Conservation (phyloP, 2,329 filamentous ascomycete species). For the Cadophora sp. region DNA sequence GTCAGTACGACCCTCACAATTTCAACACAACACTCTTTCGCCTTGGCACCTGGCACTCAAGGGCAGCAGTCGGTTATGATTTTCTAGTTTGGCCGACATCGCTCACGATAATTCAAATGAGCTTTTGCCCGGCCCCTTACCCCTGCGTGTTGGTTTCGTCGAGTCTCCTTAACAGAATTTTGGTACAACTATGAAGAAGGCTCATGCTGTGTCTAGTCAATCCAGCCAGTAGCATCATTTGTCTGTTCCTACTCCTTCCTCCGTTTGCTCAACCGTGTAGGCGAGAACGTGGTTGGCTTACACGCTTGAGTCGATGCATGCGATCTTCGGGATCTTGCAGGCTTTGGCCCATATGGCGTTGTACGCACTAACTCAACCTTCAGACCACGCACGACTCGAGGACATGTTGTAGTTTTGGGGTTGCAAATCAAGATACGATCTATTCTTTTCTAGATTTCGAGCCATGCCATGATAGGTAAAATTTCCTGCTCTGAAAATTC, state of each 20-base stretch:
- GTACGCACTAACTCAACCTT: conserved; percentile 33
- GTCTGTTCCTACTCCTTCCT: conserved; percentile 29
- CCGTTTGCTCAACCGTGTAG: conserved; percentile 41
- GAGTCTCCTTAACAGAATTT: conserved; percentile 37
- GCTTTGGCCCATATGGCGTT: conserved; percentile 33
- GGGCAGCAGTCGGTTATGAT: conserved; percentile 9
- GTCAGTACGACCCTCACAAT: conserved; percentile 2
- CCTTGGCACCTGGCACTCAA: neutral
- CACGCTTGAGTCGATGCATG: conserved; percentile 36
- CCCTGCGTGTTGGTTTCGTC: conserved; percentile 32
- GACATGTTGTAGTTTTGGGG: neutral
- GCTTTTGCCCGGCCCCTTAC: conserved; percentile 11
- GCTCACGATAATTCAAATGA: conserved; percentile 19
- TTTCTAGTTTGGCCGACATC: conserved; percentile 1
- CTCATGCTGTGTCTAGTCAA: conserved; percentile 32
- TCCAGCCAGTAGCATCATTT: conserved; percentile 33
- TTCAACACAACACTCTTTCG: neutral
- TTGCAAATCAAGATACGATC: neutral
- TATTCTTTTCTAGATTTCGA: neutral
- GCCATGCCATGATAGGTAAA: no score
- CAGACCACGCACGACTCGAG: conserved; percentile 40
- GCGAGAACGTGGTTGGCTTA: conserved; percentile 43
- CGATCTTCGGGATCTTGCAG: conserved; percentile 37
- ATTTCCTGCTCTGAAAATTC: neutral
- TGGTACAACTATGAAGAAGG: conserved; percentile 22